Conservation (phyloP, 148 eudicot genomes). For the Salicornia ramosissima region DNA sequence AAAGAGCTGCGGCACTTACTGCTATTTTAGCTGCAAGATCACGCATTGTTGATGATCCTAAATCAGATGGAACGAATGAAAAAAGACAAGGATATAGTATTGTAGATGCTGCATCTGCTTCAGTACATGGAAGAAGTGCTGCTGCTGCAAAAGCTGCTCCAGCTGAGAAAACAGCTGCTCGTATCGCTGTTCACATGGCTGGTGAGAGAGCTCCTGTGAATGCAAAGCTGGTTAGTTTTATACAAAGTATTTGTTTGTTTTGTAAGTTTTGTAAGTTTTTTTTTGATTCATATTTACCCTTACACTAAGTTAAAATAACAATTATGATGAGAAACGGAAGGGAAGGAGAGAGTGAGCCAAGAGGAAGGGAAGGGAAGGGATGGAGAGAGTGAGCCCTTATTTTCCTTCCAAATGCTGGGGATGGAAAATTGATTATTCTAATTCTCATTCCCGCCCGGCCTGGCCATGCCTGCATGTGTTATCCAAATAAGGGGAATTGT, state of each 20-base stretch:
- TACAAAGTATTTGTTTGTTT: not conserved
- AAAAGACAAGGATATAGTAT: constrained; percentile 60
- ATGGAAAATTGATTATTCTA: no score
- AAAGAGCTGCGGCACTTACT: constrained; percentile 83
- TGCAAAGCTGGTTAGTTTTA: constrained; percentile 81
- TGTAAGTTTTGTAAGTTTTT: not conserved
- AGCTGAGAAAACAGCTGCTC: constrained; percentile 91
- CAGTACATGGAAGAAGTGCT: constrained; percentile 98
- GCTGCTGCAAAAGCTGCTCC: constrained; percentile 82
- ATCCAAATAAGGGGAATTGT: no score
- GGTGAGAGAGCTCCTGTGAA: constrained; percentile 95
- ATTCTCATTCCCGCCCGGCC: no score
- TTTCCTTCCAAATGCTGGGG: no score
- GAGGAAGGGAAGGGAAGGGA: no score
- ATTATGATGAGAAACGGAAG: no score
- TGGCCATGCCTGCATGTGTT: no score
- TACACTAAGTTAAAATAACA: no score
- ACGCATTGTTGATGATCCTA: constrained; percentile 63
- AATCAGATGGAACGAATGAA: constrained; percentile 47
- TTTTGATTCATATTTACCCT: no score
- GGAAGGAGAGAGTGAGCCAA: no score
- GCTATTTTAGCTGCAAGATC: constrained; percentile 83
- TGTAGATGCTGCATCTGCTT: constrained; percentile 98
- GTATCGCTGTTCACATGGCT: constrained; percentile 90
- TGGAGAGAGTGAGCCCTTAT: no score